Conservation (phyloP, 176 grass and related monocot genomes). For the Zizania latifolia region DNA sequence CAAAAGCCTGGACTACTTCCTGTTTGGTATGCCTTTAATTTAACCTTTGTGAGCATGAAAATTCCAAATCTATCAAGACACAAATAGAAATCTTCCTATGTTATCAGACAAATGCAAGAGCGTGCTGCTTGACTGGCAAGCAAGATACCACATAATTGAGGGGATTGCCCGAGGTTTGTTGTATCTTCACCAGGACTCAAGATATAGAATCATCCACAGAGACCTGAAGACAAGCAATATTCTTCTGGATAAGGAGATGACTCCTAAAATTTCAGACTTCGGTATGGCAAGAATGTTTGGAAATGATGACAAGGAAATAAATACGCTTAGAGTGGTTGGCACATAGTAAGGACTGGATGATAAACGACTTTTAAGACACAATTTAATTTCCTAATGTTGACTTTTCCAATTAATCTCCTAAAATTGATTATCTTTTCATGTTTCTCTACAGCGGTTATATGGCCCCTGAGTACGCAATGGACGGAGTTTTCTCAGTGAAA, state of each 20-base stretch:
- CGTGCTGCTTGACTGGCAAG: conserved; percentile 50
- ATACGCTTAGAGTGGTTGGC: conserved; percentile 61
- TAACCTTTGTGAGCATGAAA: background rate
- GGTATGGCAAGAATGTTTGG: conserved; percentile 78
- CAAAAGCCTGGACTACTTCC: conserved; percentile 63
- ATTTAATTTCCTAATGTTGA: background rate
- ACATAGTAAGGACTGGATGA: conserved; percentile 58
- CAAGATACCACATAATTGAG: conserved; percentile 56
- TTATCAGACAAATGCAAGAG: conserved; percentile 44
- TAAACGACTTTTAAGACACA: background rate
- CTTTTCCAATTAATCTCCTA: background rate
- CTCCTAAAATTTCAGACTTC: conserved; percentile 77
- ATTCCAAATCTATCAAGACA: background rate
- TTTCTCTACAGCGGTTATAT: conserved; percentile 44
- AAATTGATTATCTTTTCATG: background rate
- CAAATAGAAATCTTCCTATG: background rate
- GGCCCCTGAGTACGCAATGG: conserved; percentile 65
- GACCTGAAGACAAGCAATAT: conserved; percentile 80
- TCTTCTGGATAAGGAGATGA: conserved; percentile 70
- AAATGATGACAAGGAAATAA: conserved; percentile 41
- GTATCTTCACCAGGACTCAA: conserved; percentile 80
- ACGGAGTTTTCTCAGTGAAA: conserved; percentile 59
- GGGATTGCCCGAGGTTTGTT: conserved; percentile 59
- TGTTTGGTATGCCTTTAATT: conserved; percentile 43
- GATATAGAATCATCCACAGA: conserved; percentile 68